These are phyloP conservation scores for Penicillium verrucosum DNA, from an alignment of 2,329 filamentous ascomycete species.

Conservation along the genomic window DNA sequence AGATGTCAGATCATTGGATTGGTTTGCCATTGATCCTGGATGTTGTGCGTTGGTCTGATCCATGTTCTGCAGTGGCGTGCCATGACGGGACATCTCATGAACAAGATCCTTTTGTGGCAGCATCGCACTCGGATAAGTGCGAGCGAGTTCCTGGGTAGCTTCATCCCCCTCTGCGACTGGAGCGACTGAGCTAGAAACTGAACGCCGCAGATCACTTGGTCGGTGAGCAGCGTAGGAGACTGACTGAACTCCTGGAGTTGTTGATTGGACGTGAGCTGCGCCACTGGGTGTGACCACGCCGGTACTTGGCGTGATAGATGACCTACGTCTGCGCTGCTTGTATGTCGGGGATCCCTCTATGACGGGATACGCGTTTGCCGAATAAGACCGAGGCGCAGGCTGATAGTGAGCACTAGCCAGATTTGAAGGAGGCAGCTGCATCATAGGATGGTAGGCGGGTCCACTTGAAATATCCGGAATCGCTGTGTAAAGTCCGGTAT, in stretches of 20 bases:
- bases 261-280: conserved; percentile 47
- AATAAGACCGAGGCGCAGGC: conserved; percentile 63
- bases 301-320: conserved; percentile 81
- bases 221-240: conserved; percentile 64
- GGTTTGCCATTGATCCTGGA: conserved; percentile 61
- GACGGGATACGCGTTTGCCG: conserved; percentile 83
- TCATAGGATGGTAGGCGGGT: conserved; percentile 78
- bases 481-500: conserved; percentile 90
- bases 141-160: conserved; percentile 69
- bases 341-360: conserved; percentile 98
- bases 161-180: conserved; percentile 79
- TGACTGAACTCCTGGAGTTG: conserved; percentile 33
- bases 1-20: conserved; percentile 64
- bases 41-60: conserved; percentile 78
- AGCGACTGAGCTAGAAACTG: conserved; percentile 81
- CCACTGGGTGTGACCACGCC: conserved; percentile 62
- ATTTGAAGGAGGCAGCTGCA: conserved; percentile 84
- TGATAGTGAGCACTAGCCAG: conserved; percentile 76
- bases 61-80: conserved; percentile 81
- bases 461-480: conserved; percentile 82
- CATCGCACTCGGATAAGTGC: conserved; percentile 66
- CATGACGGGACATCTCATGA: conserved; percentile 76
- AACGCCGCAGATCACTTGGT: conserved; percentile 86
- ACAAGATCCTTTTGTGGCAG: conserved; percentile 76
- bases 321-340: conserved; percentile 92